Evolutionary conservation across 2,329 filamentous ascomycete genomes (phyloP), one percentile per base, ranked within the genome.

Genomic region (Pezicula carpinea): DNA sequence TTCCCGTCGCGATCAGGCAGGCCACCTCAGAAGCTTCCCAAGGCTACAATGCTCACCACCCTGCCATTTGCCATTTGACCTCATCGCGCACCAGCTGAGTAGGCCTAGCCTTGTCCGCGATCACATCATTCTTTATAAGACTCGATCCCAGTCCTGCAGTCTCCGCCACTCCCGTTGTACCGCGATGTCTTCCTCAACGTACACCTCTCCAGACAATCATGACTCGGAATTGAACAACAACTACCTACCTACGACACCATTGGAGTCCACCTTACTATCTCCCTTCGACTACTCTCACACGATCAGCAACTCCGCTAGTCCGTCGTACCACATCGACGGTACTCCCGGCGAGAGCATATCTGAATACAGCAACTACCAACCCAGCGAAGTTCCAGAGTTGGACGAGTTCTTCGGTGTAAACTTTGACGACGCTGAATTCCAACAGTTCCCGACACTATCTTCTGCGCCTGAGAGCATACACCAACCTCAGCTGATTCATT

Each of bases 321-420:
- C 61, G 3, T 59, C 55, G 38, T 57, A 59, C 40, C 53, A 58
- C 41, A 44, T 51, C 32, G 43, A 50, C 15, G 55, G 53, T 45
- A 61, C 57, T 11, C 54, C 57, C 14, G 59, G 57, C 26, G 61
- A 60, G 35, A 59, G 56, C 39, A 31, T 55, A 22, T 61, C 56
- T 18, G 59, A 59, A 8, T 61, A 59, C 35, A 63, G 58, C 47
- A 56, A 52, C 34, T 59, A 59, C 47, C 55, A 58, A 22, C 49
- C 51, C 15, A 62, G 60, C 45, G 60, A 64, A 22, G 53, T 57
- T 46, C 56, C 54, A 43, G 58, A 61, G 21, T 59, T 59, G 22
- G 62, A 65, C 50, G 54, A 55, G 23, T 65, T 61, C 55, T 59
- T 61, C 34, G 61, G 61, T 8, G 61, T 64, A n/a, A 58, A 64